Percentiles rank a stretch among this genome's conserved stretches.
phyloP scores from a whole-genome alignment of 345 rosid genomes.

The Rhodamnia argentea region DNA sequence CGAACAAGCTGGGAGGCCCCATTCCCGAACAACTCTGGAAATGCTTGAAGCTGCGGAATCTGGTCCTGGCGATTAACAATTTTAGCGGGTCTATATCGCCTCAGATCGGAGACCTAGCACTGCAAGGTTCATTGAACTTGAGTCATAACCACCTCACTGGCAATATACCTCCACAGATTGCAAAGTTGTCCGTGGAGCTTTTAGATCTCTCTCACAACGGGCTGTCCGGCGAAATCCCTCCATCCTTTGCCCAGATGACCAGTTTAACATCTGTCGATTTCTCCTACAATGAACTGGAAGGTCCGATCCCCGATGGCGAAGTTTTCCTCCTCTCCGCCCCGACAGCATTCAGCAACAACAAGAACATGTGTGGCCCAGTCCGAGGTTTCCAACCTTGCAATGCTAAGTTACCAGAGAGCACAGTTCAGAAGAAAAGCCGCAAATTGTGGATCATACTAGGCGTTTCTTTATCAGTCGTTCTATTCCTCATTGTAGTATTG shows the following conservation, averaged over 20 bases:
- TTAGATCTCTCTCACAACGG: background rate
- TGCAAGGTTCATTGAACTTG: background rate
- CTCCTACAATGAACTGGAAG: background rate
- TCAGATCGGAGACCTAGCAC: background rate
- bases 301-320: background rate
- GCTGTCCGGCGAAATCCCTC: background rate
- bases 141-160: background rate
- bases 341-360: background rate
- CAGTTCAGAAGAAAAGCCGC: background rate
- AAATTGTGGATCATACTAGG: background rate
- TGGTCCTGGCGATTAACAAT: background rate
- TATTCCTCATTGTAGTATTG: background rate
- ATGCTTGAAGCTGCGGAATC: background rate
- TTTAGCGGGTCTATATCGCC: background rate
- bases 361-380: background rate
- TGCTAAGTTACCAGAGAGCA: background rate
- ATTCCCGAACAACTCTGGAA: background rate
- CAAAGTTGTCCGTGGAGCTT: background rate
- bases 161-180: background rate
- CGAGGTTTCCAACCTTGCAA: background rate
- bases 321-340: background rate
- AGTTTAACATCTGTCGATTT: background rate
- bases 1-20: background rate
- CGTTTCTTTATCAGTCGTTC: background rate
- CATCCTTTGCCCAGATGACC: background rate